Evolutionary conservation across 2,329 filamentous ascomycete genomes (phyloP).

Genomic region (Nigrograna mackinnonii): DNA sequence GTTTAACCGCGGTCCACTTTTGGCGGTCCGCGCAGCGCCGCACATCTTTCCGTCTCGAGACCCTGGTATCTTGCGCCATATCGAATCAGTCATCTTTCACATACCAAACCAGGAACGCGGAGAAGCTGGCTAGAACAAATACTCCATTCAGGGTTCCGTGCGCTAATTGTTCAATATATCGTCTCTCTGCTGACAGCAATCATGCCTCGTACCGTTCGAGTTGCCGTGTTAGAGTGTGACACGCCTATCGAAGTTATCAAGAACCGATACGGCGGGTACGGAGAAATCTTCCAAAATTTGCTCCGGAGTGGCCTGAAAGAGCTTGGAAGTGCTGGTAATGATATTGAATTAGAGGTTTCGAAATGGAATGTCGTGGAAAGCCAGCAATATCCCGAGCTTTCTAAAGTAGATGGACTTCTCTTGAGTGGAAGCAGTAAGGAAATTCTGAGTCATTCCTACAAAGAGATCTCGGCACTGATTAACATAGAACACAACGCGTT

Average conservation of each 20-base stretch:
- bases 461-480: slow-evolving; percentile 63
- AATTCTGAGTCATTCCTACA: background rate
- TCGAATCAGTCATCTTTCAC: too few species aligned
- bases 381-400: slow-evolving; percentile 71
- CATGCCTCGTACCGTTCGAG: slow-evolving; percentile 55
- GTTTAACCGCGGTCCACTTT: too few species aligned
- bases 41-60: too few species aligned
- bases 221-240: slow-evolving; percentile 89
- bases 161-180: too few species aligned
- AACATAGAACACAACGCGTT: slow-evolving; percentile 47
- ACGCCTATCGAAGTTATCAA: slow-evolving; percentile 68
- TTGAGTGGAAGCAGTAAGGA: slow-evolving; percentile 70
- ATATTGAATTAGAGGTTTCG: slow-evolving; percentile 51
- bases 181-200: too few species aligned
- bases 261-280: slow-evolving; percentile 72
- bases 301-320: slow-evolving; percentile 47
- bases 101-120: too few species aligned
- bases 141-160: too few species aligned
- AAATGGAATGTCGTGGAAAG: slow-evolving; percentile 72
- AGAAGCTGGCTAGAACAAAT: too few species aligned
- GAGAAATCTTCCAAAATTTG: slow-evolving; percentile 60
- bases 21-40: too few species aligned
- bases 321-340: background rate
- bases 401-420: slow-evolving; percentile 78
- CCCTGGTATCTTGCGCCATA: too few species aligned